Base-by-base conservation (phyloP, 306 rosid genomes). In the Vigna angularis region DNA sequence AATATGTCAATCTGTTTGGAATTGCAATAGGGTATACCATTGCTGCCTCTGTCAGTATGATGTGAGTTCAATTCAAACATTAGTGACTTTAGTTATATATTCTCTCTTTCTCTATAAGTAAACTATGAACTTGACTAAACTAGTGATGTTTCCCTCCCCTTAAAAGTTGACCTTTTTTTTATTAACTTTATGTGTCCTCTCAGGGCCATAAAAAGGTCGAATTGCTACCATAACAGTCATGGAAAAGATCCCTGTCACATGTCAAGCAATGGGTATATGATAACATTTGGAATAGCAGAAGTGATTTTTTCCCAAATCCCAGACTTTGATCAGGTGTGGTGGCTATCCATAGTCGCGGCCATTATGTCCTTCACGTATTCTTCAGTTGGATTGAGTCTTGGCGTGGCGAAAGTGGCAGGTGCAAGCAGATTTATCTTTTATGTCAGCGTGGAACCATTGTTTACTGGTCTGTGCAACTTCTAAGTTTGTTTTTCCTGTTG, bases 41-140 rank as follows among this genome's bases (percentile, higher is more conserved):
- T 77, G 97, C 94, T 44, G 91, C 97, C 57, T 89, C 94, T 17
- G 97, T 91, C 69, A 91, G 94, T 45, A 91, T 91, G 97, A 91
- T 91, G 97, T 91, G 80, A 85, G 97, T 87, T 67, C 32, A 16
- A 51, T 3, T 55, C 65, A 58, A 58, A 26, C 40, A 13, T 40
- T 48, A 18, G 26, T 42, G 56, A 28, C 66, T 22, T 47, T 34
- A 28, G 36, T 53, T 30, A 30, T 30, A 30, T 77, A 30, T 30
- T 55, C 12, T 16, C 24, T 62, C 24, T 52, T 52, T 78, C 55
- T 66, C 28, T 26, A 24, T 38, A 14, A 5, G 9, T 36, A 26
- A 40, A 11, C 3, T 26, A 26, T 26, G 28, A 26, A 26, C 34
- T 12, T 32, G 38, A 34, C 17, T 9, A 18, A 16, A 34, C 4